Percentiles rank a stretch among this genome's conserved stretches.
Conservation (phyloP, 441 rosid genomes). For the Arabidopsis hybrid region DNA sequence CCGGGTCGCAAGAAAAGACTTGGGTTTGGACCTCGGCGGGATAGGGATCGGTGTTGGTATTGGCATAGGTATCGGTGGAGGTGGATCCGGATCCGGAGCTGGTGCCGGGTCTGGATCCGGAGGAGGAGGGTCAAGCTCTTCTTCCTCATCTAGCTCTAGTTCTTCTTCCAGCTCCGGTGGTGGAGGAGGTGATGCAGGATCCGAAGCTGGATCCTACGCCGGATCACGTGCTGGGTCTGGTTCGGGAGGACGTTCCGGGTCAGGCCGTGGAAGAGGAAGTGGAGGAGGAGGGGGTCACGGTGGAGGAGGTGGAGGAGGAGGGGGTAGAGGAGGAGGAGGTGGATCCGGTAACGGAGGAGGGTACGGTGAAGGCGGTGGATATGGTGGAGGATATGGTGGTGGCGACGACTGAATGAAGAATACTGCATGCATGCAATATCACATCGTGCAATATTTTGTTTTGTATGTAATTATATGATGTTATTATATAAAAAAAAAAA, state of each 20-base stretch:
- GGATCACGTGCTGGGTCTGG: conserved; percentile 68
- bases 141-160: conserved; percentile 57
- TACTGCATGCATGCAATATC: conserved; percentile 35
- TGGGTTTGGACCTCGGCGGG: conserved; percentile 74
- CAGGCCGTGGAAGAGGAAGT: conserved; percentile 40
- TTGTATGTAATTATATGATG: conserved; percentile 15
- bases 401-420: conserved; percentile 42
- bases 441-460: conserved; percentile 11
- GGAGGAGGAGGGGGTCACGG: conserved; percentile 49
- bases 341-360: conserved; percentile 53
- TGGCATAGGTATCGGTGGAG: conserved; percentile 69
- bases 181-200: conserved; percentile 70
- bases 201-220: conserved; percentile 65
- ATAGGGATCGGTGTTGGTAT: conserved; percentile 62
- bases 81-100: conserved; percentile 65
- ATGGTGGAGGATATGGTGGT: conserved; percentile 55
- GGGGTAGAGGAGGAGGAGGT: conserved; percentile 43
- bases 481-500: background rate
- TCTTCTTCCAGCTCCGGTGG: conserved; percentile 57
- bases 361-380: conserved; percentile 50
- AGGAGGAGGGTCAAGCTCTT: conserved; percentile 60
- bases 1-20: conserved; percentile 64
- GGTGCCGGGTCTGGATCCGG: conserved; percentile 67
- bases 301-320: conserved; percentile 39
- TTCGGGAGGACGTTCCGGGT: conserved; percentile 42